Evolutionary conservation across 1,139 yeast species (phyloP).

Genomic region (Saccharomyces pastorianus): DNA sequence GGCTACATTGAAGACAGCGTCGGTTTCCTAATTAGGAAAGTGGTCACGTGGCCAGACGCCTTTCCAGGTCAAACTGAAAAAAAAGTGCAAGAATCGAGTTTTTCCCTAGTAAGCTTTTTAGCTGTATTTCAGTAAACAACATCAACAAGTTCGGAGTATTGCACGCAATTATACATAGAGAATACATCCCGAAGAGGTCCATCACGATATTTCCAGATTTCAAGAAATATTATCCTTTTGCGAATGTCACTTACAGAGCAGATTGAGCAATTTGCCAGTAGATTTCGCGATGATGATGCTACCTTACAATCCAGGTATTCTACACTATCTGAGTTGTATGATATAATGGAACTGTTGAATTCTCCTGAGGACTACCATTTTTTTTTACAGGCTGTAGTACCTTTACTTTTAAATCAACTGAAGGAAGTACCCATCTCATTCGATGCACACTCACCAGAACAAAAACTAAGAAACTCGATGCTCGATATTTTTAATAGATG

Average conservation of each 20-base stretch:
- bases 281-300: constrained; percentile 24
- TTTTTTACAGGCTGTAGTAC: constrained; percentile 54
- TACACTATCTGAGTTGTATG: constrained; percentile 67
- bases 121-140: not conserved
- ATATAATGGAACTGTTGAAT: constrained; percentile 74
- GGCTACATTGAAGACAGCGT: not conserved
- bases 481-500: constrained; percentile 77
- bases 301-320: constrained; percentile 21
- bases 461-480: constrained; percentile 64
- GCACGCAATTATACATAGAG: not conserved
- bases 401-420: constrained; percentile 52
- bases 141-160: not conserved
- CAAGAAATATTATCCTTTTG: not conserved
- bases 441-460: constrained; percentile 53
- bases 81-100: constrained; percentile 4
- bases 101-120: not conserved
- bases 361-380: constrained; percentile 67
- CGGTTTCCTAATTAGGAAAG: constrained; percentile 17
- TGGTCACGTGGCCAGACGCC: constrained; percentile 16
- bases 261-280: constrained; percentile 32
- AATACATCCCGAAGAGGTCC: not conserved
- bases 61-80: constrained; percentile 12
- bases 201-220: not conserved
- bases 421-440: constrained; percentile 68
- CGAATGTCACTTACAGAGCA: constrained; percentile 16